phyloP scores from a whole-genome alignment of 2,329 filamentous ascomycete genomes.

The Fusarium keratoplasticum region DNA sequence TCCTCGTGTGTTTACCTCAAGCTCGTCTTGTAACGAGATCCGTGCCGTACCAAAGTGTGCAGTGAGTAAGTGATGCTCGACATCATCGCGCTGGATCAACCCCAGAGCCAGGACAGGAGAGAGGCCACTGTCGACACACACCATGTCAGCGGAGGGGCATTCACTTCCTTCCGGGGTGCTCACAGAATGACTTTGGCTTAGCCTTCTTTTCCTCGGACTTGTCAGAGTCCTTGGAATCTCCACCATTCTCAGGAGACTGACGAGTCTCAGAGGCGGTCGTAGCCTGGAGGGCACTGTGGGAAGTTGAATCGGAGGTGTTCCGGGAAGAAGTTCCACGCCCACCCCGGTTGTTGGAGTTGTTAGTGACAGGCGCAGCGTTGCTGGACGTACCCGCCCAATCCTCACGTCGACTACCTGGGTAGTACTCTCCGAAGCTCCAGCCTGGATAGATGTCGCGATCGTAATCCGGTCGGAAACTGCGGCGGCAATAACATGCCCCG shows the following conservation, averaged over 20 bases:
- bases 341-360: neutral
- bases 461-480: conserved; percentile 13
- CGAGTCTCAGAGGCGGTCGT: neutral
- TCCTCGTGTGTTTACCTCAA: neutral
- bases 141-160: neutral
- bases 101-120: neutral
- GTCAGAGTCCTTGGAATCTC: neutral
- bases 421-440: conserved; percentile 38
- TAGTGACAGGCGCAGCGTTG: neutral
- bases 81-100: neutral
- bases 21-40: neutral
- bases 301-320: neutral
- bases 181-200: neutral
- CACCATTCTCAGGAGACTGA: conserved; percentile 5
- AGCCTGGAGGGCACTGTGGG: neutral
- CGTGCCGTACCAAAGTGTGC: neutral
- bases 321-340: neutral
- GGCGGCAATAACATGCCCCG: conserved; percentile 27
- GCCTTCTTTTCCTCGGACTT: conserved; percentile 1
- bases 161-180: neutral
- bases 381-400: neutral
- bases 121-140: neutral
- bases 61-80: neutral
- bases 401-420: conserved; percentile 6
- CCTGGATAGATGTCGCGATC: conserved; percentile 6